Evolutionary conservation across 805 yeast species (phyloP), one percentile per base, ranked within the genome.

Genomic region (Zygotorulaspora chibaensis): DNA sequence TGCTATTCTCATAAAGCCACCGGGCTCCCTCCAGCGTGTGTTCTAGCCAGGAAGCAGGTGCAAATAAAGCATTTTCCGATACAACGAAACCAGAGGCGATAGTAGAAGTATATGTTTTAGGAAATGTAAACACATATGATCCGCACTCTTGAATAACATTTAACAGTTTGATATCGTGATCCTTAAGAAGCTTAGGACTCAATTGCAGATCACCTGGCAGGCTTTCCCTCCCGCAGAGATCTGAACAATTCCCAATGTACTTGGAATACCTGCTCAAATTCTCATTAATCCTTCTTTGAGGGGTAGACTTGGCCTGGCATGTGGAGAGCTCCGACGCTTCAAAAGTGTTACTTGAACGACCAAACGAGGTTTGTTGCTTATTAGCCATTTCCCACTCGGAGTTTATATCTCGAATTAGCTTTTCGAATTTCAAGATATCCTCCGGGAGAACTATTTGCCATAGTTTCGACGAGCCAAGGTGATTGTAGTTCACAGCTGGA

Each of bases 381-480:
- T 16, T 33, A 4, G 6, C 20, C 3, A 13, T 3, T 13, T 17
- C 18, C 11, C 12, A 5, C n/a, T 37, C n/a, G 15, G 40, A 9
- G 18, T 37, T 25, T 11, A 37, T 37, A 3, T 8, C 25, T 3
- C 10, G 10, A n/a, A 74, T 35, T 12, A 77, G 57, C 2, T 48
- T 41, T 55, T 83, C 87, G 56, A 76, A 82, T 45, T 73, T 74
- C 2, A 62, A 71, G 43, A 73, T 72, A 42, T 77, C 78, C 54
- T 69, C 67, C 12, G 81, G 83, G 0, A 83, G 76, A n/a, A 84
- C 71, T 45, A 81, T 73, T 50, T 79, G 81, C 86, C 87, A 81
- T 15, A 76, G 55, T 55, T 74, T 77, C 11, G 69, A 56, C 6
- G 76, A 75, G 2, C 89, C 90, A 40, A 70, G 52, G 51, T 79